Base-by-base conservation (phyloP, 495 filamentous ascomycete genomes). In the Chaetomium fimeti region DNA sequence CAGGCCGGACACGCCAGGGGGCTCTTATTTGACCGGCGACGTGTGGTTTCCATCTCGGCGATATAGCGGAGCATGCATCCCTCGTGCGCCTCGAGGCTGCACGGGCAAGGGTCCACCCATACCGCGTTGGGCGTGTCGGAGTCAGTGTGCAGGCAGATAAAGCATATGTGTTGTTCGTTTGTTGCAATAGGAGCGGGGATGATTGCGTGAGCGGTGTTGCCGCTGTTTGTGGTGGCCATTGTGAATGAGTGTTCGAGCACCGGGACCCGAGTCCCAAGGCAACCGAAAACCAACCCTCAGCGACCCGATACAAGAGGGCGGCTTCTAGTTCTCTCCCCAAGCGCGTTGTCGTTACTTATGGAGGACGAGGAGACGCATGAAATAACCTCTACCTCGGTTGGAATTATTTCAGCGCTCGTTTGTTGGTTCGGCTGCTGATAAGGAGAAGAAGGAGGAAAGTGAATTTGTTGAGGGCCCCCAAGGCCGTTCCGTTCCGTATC, bases 101-200 rank as follows among this genome's bases (percentile, higher is more conserved):
- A 98, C 0, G 87, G 88, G 75, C 94, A 98, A 9, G 94, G 91
- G 24, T 84, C 88, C 20, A 90, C 86, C 92, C 93, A 98, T 71
- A 88, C 82, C 27, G 82, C 81, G n/a, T 80, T 73, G 25, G 85
- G 85, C 0, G 71, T 66, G 5, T 85, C 79, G 45, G 83, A 80
- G 66, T 96, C 91, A 25, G 87, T 92, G 66, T 92, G 87, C 66
- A 94, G 90, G 78, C 94, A 98, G 70, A 98, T 93, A 89, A 91
- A 97, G 76, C 94, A 98, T 76, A 87, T 88, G 40, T 85, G 86
- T 28, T 88, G 59, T 32, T 69, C 74, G 64, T 76, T 69, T 36
- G 68, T 57, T 1, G 68, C 62, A 22, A 65, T 63, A 20, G 67
- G 66, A 13, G 63, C 60, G 18, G 64, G 57, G 5, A 54, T 24